Conservation (phyloP, 2,329 filamentous ascomycete genomes). For the Rutstroemia sp. region DNA sequence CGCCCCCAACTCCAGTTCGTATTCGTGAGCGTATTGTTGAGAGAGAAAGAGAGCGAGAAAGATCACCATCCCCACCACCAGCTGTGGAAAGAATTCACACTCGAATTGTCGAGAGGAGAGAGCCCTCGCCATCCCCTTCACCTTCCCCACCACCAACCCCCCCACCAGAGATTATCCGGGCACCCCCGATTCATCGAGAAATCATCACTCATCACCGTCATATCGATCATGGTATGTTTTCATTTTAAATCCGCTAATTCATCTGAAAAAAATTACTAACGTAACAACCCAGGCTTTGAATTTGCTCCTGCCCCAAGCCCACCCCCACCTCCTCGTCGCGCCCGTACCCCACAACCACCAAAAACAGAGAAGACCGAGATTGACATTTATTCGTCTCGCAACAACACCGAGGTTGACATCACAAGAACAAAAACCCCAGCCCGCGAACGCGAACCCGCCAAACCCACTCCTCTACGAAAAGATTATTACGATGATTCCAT, state of each 20-base stretch:
- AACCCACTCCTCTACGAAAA: constrained; percentile 20
- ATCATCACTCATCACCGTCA: constrained; percentile 76
- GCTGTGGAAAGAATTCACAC: constrained; percentile 22
- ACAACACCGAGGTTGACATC: constrained; percentile 52
- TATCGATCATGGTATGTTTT: constrained; percentile 69
- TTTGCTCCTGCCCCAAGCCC: constrained; percentile 14
- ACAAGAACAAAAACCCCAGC: constrained; percentile 14
- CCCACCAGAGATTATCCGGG: constrained; percentile 51
- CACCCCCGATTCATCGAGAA: constrained; percentile 78
- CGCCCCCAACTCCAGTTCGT: constrained; percentile 20
- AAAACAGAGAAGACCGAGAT: constrained; percentile 46
- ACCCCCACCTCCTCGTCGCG: constrained; percentile 14
- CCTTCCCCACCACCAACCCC: constrained; percentile 19
- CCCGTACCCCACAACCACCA: constrained; percentile 23
- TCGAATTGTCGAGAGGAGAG: constrained; percentile 18
- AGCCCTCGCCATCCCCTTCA: constrained; percentile 19
- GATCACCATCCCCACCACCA: constrained; percentile 23
- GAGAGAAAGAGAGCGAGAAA: constrained; percentile 21
- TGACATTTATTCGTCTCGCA: constrained; percentile 49
- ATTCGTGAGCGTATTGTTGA: constrained; percentile 25
- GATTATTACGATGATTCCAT: constrained; percentile 58
- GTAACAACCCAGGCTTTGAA: constrained; percentile 24
- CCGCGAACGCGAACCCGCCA: constrained; percentile 17
- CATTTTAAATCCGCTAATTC: background rate
- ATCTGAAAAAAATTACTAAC: background rate